phyloP scores from a whole-genome alignment of 495 filamentous ascomycete species.

The Acidomyces sp. region DNA sequence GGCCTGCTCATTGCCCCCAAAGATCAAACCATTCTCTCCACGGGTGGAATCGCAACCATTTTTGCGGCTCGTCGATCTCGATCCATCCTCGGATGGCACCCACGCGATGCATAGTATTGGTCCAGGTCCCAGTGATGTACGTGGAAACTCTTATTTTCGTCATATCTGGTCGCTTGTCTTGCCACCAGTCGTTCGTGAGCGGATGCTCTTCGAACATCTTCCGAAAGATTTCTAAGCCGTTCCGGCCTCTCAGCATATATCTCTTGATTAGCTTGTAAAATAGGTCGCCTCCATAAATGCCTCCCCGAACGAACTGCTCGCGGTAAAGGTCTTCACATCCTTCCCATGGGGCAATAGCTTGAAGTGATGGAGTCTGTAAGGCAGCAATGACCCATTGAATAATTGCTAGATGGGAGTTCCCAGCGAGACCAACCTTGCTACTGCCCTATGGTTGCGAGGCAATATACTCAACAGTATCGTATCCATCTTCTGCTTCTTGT shows the following conservation, averaged over 20 bases:
- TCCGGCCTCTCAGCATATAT: constrained; percentile 19
- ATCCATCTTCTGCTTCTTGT: constrained; percentile 34
- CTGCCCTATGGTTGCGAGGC: constrained; percentile 34
- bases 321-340: constrained; percentile 15
- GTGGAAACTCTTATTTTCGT: constrained; percentile 11
- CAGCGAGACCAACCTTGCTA: constrained; percentile 34
- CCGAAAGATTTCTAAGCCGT: constrained; percentile 26
- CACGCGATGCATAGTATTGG: constrained; percentile 28
- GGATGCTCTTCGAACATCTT: constrained; percentile 23
- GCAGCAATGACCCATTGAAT: constrained; percentile 20
- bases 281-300: constrained; percentile 5
- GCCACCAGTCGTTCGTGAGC: constrained; percentile 15
- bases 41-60: constrained; percentile 28
- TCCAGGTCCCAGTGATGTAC: constrained; percentile 22
- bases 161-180: constrained; percentile 16
- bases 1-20: constrained; percentile 20
- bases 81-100: constrained; percentile 30
- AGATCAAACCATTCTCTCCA: constrained; percentile 35
- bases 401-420: constrained; percentile 32
- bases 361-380: constrained; percentile 3
- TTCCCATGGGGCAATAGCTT: constrained; percentile 12
- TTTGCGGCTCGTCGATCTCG: constrained; percentile 22
- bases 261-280: constrained; percentile 23
- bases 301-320: constrained; percentile 31
- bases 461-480: constrained; percentile 35